Percentiles rank a stretch among this genome's conserved stretches.
These are phyloP conservation scores for Phytophthora meadii DNA, from an alignment of 352 stramenopile genomes.

Conservation along the genomic window DNA sequence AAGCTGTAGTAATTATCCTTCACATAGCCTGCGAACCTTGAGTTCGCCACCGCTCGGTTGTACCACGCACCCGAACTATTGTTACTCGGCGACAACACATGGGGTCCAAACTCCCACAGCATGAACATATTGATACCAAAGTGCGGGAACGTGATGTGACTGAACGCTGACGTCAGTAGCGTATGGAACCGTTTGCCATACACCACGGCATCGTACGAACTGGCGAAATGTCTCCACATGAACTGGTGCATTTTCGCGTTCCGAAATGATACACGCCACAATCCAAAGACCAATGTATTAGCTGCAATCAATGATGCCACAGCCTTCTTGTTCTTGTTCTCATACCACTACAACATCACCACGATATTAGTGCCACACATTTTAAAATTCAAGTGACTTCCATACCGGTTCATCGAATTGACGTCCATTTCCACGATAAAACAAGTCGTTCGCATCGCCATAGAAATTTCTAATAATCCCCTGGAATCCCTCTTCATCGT, in stretches of 20 bases:
- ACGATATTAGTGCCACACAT: constrained; percentile 1
- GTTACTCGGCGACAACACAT: constrained; percentile 68
- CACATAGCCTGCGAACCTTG: constrained; percentile 51
- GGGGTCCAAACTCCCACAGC: constrained; percentile 85
- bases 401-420: constrained; percentile 34
- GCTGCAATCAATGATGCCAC: constrained; percentile 66
- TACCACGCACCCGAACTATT: constrained; percentile 54
- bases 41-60: constrained; percentile 56
- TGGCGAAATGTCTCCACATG: constrained; percentile 88
- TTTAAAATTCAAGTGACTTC: background rate
- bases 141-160: constrained; percentile 83
- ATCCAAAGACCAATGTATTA: constrained; percentile 75
- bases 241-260: constrained; percentile 58
- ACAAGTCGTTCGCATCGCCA: constrained; percentile 35
- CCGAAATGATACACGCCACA: constrained; percentile 75
- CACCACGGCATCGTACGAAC: constrained; percentile 79
- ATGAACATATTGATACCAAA: constrained; percentile 92
- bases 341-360: constrained; percentile 40
- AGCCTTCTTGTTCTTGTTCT: constrained; percentile 71
- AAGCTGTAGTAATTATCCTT: constrained; percentile 40
- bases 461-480: constrained; percentile 36
- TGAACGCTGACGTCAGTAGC: constrained; percentile 82
- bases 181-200: constrained; percentile 74
- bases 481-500: constrained; percentile 7
- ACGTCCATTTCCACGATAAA: constrained; percentile 30